These are phyloP conservation scores for Xylariales sp. DNA, from an alignment of 2,329 filamentous ascomycete genomes.

Conservation along the genomic window DNA sequence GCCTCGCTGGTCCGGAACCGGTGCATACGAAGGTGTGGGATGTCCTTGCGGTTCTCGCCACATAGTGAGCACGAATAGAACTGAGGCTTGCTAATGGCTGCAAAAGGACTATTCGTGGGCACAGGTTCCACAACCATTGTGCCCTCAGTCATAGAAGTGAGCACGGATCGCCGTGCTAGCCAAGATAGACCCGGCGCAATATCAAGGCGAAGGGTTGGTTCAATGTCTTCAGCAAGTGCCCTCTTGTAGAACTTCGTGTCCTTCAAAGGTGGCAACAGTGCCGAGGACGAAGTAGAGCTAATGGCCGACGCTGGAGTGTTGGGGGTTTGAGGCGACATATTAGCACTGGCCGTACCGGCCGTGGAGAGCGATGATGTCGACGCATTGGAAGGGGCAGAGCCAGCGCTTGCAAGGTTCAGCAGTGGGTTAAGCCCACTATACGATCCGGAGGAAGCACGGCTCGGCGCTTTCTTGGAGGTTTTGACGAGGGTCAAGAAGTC, in stretches of 20 bases:
- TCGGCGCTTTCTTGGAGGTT: conserved; percentile 57
- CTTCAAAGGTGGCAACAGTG: conserved; percentile 61
- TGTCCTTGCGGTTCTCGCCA: conserved; percentile 72
- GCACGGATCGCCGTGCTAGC: conserved; percentile 80
- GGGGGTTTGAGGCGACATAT: conserved; percentile 53
- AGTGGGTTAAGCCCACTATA: conserved; percentile 60
- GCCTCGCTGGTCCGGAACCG: conserved; percentile 85
- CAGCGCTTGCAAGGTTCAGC: conserved; percentile 42
- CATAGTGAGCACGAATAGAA: conserved; percentile 77
- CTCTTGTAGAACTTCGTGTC: conserved; percentile 95
- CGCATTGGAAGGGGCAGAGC: conserved; percentile 49
- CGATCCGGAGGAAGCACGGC: conserved; percentile 67
- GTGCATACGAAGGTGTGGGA: conserved; percentile 71
- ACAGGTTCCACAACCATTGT: conserved; percentile 87
- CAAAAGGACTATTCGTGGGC: conserved; percentile 51
- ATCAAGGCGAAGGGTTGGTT: conserved; percentile 87
- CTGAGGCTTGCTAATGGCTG: conserved; percentile 46
- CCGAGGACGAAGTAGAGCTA: conserved; percentile 38
- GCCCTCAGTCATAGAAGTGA: conserved; percentile 79
- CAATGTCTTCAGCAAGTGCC: conserved; percentile 81
- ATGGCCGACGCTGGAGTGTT: conserved; percentile 51
- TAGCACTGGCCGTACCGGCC: conserved; percentile 38
- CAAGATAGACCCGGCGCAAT: conserved; percentile 87
- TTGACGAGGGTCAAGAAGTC: conserved; percentile 79
- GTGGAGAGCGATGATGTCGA: conserved; percentile 56